Evolutionary conservation across 495 filamentous ascomycete species (phyloP).

Genomic region (Amorphotheca resinae): DNA sequence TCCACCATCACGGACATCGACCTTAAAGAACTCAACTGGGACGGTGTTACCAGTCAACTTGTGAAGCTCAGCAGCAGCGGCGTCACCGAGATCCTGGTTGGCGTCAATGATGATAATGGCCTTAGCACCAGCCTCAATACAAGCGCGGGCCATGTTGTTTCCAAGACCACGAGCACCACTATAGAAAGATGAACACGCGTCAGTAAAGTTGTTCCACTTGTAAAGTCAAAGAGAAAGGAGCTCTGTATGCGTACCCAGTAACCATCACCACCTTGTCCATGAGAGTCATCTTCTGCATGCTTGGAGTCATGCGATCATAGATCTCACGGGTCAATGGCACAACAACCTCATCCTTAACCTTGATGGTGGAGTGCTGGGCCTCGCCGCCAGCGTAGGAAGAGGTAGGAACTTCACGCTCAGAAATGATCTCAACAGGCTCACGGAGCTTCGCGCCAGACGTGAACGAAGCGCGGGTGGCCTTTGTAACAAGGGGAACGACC

Average conservation of each 20-base stretch:
- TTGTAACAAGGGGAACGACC: no score
- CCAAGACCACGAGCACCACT: conserved; percentile 68
- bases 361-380: conserved; percentile 10
- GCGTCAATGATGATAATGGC: conserved; percentile 64
- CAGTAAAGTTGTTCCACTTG: no score
- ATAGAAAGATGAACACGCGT: background rate
- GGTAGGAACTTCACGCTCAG: conserved; percentile 13
- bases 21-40: conserved; percentile 62
- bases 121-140: conserved; percentile 60
- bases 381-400: conserved; percentile 12
- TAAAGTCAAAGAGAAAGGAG: background rate
- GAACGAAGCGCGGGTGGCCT: conserved; percentile 10
- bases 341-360: conserved; percentile 15
- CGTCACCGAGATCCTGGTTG: conserved; percentile 59
- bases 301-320: conserved; percentile 39
- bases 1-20: conserved; percentile 57
- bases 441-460: background rate
- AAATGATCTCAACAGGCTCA: conserved; percentile 10
- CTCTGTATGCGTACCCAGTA: conserved; percentile 45
- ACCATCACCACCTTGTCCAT: conserved; percentile 56
- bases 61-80: conserved; percentile 51
- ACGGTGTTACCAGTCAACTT: conserved; percentile 44
- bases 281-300: conserved; percentile 51
- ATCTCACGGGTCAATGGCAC: conserved; percentile 31
- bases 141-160: conserved; percentile 63